A percentile compares a stretch with the other conserved stretches of the same genome.
phyloP scores from a whole-genome alignment of 2,329 filamentous ascomycete genomes.

The Cladophialophora chaetospira region DNA sequence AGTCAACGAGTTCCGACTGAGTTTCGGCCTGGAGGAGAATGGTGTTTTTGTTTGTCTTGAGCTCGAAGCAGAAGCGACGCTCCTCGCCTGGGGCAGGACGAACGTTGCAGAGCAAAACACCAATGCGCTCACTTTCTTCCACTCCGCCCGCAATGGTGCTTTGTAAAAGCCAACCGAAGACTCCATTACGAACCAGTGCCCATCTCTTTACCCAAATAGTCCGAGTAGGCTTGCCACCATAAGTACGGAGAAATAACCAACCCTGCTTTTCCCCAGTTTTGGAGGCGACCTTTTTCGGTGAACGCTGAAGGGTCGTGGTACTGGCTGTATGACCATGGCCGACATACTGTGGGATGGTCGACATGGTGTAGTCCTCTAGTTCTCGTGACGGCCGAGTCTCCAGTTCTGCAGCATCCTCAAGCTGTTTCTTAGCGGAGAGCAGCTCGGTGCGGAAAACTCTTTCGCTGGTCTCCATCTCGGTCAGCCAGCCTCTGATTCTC shows the following conservation, averaged over 20 bases:
- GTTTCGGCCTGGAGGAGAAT: constrained; percentile 91
- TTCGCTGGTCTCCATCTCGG: constrained; percentile 91
- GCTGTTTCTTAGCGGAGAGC: constrained; percentile 73
- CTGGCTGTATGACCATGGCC: constrained; percentile 64
- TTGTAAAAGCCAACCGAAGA: constrained; percentile 92
- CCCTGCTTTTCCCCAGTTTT: constrained; percentile 76
- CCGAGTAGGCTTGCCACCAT: constrained; percentile 84
- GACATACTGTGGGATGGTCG: constrained; percentile 84
- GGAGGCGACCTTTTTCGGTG: constrained; percentile 56
- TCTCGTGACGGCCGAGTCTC: constrained; percentile 81
- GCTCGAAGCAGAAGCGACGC: constrained; percentile 93
- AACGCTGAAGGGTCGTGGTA: constrained; percentile 43
- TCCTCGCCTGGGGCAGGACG: constrained; percentile 91
- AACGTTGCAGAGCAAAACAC: constrained; percentile 88
- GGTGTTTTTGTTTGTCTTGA: constrained; percentile 94
- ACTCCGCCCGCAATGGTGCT: constrained; percentile 78
- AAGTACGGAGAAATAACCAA: constrained; percentile 82
- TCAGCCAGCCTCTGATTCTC: constrained; percentile 86
- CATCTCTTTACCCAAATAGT: constrained; percentile 89
- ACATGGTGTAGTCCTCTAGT: constrained; percentile 86
- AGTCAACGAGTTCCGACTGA: constrained; percentile 87
- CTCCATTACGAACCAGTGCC: constrained; percentile 94
- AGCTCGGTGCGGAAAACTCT: constrained; percentile 79
- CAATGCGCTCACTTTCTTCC: constrained; percentile 93
- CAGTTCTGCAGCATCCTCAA: constrained; percentile 74